Percentiles rank a stretch among this genome's conserved stretches.
Conservation (phyloP, 495 filamentous ascomycete genomes). For the Xylaria telfairii region DNA sequence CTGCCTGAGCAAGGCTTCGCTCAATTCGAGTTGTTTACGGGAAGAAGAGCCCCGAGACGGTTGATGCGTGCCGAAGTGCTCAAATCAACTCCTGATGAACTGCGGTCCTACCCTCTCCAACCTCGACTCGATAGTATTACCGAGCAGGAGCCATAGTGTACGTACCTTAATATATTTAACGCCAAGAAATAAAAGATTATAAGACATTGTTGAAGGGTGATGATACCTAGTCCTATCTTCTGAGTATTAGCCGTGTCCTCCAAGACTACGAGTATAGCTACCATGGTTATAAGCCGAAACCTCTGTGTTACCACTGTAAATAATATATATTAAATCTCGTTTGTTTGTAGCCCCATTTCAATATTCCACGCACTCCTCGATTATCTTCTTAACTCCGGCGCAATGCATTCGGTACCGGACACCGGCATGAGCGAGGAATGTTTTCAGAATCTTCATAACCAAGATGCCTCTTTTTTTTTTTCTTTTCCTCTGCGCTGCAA, state of each 20-base stretch:
- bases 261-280: not conserved
- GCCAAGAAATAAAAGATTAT: not conserved
- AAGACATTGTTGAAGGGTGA: not conserved
- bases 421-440: too few relatives aligned
- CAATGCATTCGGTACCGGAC: not conserved
- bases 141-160: slow-evolving; percentile 36
- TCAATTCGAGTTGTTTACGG: slow-evolving; percentile 79
- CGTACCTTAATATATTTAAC: not conserved
- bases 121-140: slow-evolving; percentile 41
- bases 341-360: not conserved
- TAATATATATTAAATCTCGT: not conserved
- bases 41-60: slow-evolving; percentile 69
- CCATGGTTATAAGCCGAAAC: not conserved
- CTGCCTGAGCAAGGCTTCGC: slow-evolving; percentile 78
- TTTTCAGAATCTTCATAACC: too few relatives aligned
- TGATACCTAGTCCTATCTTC: not conserved
- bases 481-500: not conserved
- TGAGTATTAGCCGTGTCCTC: not conserved
- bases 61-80: slow-evolving; percentile 73
- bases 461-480: too few relatives aligned
- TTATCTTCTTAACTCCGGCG: not conserved
- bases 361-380: not conserved
- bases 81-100: slow-evolving; percentile 52
- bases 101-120: slow-evolving; percentile 35
- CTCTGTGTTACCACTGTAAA: not conserved